Evolutionary conservation across 1,139 yeast species (phyloP).

Genomic region (Protomyces arabidopsidicola): DNA sequence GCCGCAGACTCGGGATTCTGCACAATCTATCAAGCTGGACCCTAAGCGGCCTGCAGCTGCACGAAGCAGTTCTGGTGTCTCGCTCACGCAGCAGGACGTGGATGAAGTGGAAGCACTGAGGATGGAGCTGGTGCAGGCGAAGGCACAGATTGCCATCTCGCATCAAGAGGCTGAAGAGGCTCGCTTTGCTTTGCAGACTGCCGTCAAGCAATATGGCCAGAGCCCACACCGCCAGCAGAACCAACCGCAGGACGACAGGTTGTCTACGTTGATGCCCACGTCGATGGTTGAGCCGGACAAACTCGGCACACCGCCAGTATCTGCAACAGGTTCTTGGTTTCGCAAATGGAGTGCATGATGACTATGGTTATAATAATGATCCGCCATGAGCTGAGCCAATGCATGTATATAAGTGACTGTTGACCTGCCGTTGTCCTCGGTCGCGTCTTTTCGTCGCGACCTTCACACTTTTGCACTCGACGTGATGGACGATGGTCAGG

Average conservation of each 20-base stretch:
- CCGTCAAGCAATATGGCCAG: background rate
- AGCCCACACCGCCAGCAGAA: background rate
- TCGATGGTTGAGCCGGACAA: background rate
- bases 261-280: background rate
- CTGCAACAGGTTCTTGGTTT: background rate
- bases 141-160: slow-evolving; percentile 22
- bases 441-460: no score
- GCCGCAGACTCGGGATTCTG: slow-evolving; percentile 6
- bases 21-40: background rate
- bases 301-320: background rate
- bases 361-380: background rate
- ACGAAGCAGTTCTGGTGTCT: background rate
- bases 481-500: slow-evolving; percentile 10
- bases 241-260: background rate
- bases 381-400: background rate
- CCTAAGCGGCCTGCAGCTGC: slow-evolving; percentile 1
- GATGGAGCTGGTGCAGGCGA: slow-evolving; percentile 23
- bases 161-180: slow-evolving; percentile 27
- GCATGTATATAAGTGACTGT: background rate
- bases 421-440: background rate
- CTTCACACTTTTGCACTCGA: no score
- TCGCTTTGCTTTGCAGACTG: slow-evolving; percentile 18
- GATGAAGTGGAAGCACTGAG: slow-evolving; percentile 27
- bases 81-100: slow-evolving; percentile 12
- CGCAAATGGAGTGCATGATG: background rate